Base-by-base conservation (phyloP, 2,329 filamentous ascomycete genomes). In the Phialocephala subalpina region DNA sequence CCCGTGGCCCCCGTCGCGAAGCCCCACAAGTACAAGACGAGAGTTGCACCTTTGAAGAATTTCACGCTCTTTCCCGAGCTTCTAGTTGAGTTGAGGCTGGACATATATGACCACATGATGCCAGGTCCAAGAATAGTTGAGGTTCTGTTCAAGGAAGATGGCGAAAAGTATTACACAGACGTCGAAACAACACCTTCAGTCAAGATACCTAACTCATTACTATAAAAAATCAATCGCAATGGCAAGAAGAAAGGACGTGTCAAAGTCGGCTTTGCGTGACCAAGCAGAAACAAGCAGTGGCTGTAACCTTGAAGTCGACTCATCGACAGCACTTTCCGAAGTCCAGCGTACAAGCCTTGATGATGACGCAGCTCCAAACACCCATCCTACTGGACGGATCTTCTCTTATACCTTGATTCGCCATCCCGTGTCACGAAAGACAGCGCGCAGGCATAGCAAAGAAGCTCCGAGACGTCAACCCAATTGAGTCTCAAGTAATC, bases 211-310 rank as follows among this genome's bases (percentile, higher is more conserved):
- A 22, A 1, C 45, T 20, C 45, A 8, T 1, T 49, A 25, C 16
- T 18, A 42, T 49, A 49, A 20, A 22, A 5, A 49, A 25, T 27
- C 45, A 49, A 27, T 20, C 7, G 20, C n/a, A 11, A 49, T 49
- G 45, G 45, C 45, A 27, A 49, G 45, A 49, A 25, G 45, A 49
- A 49, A 49, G 20, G 14, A 49, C 45, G 25, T 25, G 45, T 25
- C 45, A 49, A 25, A 27, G n/a, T 14, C 12, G 45, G 6, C n/a
- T 49, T 49, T 22, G 20, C 45, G 20, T 20, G 20, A 25, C 20
- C n/a, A 25, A 7, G 20, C n/a, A 14, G 22, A 27, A 3, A n/a
- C 16, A n/a, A 47, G 18, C 20, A 49, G 3, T n/a, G 11, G 45
- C 20, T 11, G 2, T 14, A 27, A 49, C 2, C 9, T 20, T 49